Evolutionary conservation across 768 basidiomycete genomes (phyloP).

Genomic region (Dacryopinax spathularia): DNA sequence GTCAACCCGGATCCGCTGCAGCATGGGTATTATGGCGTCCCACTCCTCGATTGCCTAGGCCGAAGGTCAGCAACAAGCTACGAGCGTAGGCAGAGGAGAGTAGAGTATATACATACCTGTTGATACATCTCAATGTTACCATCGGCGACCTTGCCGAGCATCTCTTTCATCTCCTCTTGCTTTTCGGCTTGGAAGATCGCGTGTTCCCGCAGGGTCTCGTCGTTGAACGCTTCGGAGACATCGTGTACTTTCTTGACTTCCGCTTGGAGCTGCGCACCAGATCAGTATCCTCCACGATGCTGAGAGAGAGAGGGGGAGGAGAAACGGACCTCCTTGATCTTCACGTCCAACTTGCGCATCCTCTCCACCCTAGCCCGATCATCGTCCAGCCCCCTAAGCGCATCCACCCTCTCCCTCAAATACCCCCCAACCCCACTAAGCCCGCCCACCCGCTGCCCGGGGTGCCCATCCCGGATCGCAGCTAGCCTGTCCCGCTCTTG

Average conservation of each 20-base stretch:
- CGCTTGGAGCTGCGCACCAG: constrained; percentile 64
- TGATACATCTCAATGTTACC: constrained; percentile 93
- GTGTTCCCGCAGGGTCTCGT: constrained; percentile 86
- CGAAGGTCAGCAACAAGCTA: constrained; percentile 4
- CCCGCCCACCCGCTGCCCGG: constrained; percentile 30
- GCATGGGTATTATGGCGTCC: constrained; percentile 85
- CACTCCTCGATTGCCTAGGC: constrained; percentile 89
- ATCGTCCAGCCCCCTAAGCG: constrained; percentile 81
- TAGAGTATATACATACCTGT: constrained; percentile 32
- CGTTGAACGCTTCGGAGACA: constrained; percentile 91
- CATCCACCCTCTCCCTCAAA: constrained; percentile 82
- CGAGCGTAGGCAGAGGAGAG: constrained; percentile 4
- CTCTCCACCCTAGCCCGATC: constrained; percentile 84
- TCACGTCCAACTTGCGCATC: constrained; percentile 80
- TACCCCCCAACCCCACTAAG: constrained; percentile 70
- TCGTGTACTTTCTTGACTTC: constrained; percentile 91
- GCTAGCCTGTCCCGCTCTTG: constrained; percentile 84
- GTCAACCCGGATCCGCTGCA: constrained; percentile 89
- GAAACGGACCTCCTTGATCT: constrained; percentile 78
- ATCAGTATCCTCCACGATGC: background rate
- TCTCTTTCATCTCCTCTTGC: constrained; percentile 93
- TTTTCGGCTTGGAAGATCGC: constrained; percentile 79
- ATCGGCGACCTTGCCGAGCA: constrained; percentile 76
- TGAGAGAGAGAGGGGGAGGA: background rate
- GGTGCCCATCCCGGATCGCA: constrained; percentile 69